Evolutionary conservation across 352 stramenopile genomes (phyloP), one percentile per base, ranked within the genome.

Genomic region (Phytophthora vignae): DNA sequence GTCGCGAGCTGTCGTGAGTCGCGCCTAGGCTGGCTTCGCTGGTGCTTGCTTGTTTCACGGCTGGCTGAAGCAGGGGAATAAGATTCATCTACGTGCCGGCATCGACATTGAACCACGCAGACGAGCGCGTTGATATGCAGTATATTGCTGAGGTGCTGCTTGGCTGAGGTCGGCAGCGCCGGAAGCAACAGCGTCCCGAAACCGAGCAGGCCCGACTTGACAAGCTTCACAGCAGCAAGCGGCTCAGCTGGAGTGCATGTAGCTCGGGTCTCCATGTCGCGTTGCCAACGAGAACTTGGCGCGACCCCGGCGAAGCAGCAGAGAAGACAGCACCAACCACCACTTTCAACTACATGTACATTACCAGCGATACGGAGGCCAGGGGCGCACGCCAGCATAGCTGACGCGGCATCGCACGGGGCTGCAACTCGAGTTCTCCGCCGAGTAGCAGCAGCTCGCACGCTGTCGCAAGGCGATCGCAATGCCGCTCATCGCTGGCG

Each of bases 401-500:
- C 27, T 58, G 42, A 58, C 14, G 42, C 27, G 40, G 50, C 21
- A 44, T 42, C 36, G 12, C 25, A 21, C 31, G 21, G 10, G 57
- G 46, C 62, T 44, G 31, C 31, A n/a, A n/a, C n/a, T n/a, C 2
- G 2, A 2, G 1, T 1, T 1, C 2, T 2, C 57, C 50, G 14
- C 42, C 22, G 22, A 27, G 40, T 9, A 66, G 49, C 36, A 67
- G 50, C 22, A 38, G 36, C 36, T 15, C 11, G 36, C 36, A 15
- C 29, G 49, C 65, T 67, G 65, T 48, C 38, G 65, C 49, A 72
- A 72, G 56, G 19, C 33, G 42, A 49, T 49, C 19, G 42, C 42
- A 49, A 49, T 4, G 17, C 42, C 42, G 15, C 48, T 58, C 55
- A 59, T 70, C 63, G 55, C 64, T 71, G 55, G 36, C 42, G 33